Conservation (phyloP, 1,284 basidiomycete species). For the Trichosporon sp. region DNA sequence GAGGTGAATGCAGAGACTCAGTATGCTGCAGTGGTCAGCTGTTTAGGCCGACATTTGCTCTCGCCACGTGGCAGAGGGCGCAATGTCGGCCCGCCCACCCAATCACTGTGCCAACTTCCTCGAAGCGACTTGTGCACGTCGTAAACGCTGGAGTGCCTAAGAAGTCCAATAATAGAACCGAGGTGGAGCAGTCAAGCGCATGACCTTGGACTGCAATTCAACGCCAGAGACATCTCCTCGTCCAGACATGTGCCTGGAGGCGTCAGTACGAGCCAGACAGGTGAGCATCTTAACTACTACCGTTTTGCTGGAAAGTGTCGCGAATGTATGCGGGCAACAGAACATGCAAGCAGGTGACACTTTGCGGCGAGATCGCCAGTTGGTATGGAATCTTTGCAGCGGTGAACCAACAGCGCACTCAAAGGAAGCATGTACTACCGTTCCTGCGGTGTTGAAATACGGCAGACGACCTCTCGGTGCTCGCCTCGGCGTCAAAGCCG, state of each 20-base stretch:
- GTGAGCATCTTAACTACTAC: no score
- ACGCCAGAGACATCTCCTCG: background rate
- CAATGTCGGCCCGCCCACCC: slow-evolving; percentile 3
- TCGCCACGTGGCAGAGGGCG: background rate
- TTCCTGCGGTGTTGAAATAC: background rate
- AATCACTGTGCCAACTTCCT: background rate
- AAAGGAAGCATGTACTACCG: background rate
- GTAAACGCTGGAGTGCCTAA: background rate
- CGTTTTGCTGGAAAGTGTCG: background rate
- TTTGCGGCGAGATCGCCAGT: no score
- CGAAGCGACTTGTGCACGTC: background rate
- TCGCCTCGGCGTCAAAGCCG: background rate
- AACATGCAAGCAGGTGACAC: no score
- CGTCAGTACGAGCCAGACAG: no score
- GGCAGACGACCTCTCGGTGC: background rate
- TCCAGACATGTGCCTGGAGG: background rate
- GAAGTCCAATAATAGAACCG: background rate
- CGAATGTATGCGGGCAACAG: background rate
- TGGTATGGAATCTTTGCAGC: no score
- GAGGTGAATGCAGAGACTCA: background rate
- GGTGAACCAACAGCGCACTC: no score
- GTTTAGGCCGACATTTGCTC: background rate
- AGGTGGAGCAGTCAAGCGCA: background rate
- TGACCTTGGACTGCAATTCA: background rate
- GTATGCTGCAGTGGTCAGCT: background rate